Evolutionary conservation across 2,329 filamentous ascomycete genomes (phyloP).

Genomic region (Fusarium sp.): DNA sequence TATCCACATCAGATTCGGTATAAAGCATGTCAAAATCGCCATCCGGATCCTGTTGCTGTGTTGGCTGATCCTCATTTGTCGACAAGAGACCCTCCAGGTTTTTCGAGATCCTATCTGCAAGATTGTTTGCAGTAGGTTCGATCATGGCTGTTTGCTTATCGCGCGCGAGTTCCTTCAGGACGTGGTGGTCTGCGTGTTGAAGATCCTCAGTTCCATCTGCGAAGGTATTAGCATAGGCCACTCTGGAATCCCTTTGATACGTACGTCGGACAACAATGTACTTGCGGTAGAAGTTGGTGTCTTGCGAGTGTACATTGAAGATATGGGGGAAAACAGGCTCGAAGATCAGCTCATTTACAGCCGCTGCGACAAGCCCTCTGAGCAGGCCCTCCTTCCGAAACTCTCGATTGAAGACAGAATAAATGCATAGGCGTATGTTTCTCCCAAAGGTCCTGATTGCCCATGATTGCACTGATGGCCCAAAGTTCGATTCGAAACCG

Average conservation of each 20-base stretch:
- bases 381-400: background rate
- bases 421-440: background rate
- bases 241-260: accelerated
- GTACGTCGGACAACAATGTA: background rate
- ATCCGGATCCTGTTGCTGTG: background rate
- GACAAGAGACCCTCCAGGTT: background rate
- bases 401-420: background rate
- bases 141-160: background rate
- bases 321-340: background rate
- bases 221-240: background rate
- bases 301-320: background rate
- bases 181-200: background rate
- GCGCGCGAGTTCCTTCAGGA: background rate
- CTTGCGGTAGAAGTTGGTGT: background rate
- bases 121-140: background rate
- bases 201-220: background rate
- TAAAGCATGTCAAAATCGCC: background rate
- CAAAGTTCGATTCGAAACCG: accelerated
- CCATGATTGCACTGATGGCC: background rate
- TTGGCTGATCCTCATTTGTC: background rate
- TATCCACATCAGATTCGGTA: background rate
- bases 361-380: background rate
- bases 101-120: background rate
- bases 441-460: background rate
- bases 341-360: background rate